These are phyloP conservation scores for Kondoa malvinella DNA, from an alignment of 768 basidiomycete species.

Conservation along the genomic window DNA sequence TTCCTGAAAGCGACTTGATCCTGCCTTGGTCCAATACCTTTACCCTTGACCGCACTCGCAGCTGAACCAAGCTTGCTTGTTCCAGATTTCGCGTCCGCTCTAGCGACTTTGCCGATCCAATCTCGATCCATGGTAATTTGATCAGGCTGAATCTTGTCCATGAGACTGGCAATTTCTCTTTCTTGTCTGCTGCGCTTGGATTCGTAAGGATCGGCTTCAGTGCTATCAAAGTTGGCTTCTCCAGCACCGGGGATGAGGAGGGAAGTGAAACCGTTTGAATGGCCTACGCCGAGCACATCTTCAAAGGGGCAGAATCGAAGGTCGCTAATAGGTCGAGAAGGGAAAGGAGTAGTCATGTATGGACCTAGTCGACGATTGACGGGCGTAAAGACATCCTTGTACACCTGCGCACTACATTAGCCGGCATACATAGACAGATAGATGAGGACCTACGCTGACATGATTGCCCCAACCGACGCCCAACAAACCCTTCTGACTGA, in stretches of 20 bases:
- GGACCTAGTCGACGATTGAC: conserved; percentile 38
- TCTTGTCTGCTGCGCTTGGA: conserved; percentile 62
- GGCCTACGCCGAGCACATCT: conserved; percentile 62
- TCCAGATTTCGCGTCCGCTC: conserved; percentile 32
- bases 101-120: conserved; percentile 30
- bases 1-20: conserved; percentile 46
- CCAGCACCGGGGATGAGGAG: conserved; percentile 82
- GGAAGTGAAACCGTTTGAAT: conserved; percentile 58
- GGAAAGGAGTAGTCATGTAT: conserved; percentile 73
- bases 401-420: conserved; percentile 42
- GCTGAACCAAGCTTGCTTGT: conserved; percentile 52
- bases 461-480: conserved; percentile 65
- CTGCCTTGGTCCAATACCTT: conserved; percentile 27
- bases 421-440: neutral
- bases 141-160: conserved; percentile 92
- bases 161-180: conserved; percentile 68
- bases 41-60: conserved; percentile 20
- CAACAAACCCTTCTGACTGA: conserved; percentile 70
- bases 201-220: conserved; percentile 91
- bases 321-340: conserved; percentile 56
- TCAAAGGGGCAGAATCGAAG: conserved; percentile 77
- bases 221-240: conserved; percentile 84
- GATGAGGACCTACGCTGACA: conserved; percentile 49
- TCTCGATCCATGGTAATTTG: conserved; percentile 52
- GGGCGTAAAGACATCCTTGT: conserved; percentile 32